phyloP scores from a whole-genome alignment of 768 basidiomycete genomes.

The Sarcomyxa edulis region DNA sequence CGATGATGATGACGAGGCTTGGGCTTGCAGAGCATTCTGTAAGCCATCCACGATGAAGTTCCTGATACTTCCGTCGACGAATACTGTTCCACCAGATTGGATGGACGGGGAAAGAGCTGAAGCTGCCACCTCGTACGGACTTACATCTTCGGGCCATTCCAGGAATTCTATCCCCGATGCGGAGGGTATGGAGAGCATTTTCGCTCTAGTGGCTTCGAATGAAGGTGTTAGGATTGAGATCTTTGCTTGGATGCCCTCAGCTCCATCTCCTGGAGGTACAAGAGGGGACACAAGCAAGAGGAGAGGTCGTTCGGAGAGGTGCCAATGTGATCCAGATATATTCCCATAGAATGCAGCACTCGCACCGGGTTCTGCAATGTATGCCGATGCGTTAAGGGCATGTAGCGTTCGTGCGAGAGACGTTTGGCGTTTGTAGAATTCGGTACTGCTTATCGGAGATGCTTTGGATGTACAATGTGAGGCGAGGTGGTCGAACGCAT shows the following conservation, averaged over 20 bases:
- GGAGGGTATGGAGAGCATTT: constrained; percentile 48
- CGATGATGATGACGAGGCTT: too few species aligned
- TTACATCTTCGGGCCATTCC: constrained; percentile 63
- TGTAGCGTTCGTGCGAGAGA: constrained; percentile 45
- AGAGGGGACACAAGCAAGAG: constrained; percentile 58
- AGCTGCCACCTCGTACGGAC: constrained; percentile 54
- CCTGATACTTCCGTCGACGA: constrained; percentile 56
- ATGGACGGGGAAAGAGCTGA: constrained; percentile 17
- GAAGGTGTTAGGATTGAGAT: constrained; percentile 67
- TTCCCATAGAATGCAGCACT: constrained; percentile 71
- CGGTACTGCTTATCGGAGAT: constrained; percentile 38
- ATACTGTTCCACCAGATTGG: constrained; percentile 31
- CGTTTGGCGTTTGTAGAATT: constrained; percentile 50
- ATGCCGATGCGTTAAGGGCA: constrained; percentile 53
- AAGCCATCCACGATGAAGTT: constrained; percentile 66
- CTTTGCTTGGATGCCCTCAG: constrained; percentile 27
- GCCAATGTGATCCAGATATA: constrained; percentile 58
- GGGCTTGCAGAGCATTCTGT: constrained; percentile 31
- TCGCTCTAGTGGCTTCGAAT: constrained; percentile 74
- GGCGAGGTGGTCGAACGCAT: constrained; percentile 11
- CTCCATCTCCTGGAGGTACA: constrained; percentile 4
- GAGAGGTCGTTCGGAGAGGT: constrained; percentile 74
- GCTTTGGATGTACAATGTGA: constrained; percentile 42
- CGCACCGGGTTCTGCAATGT: constrained; percentile 76
- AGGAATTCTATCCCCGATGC: constrained; percentile 37